Evolutionary conservation across 495 filamentous ascomycete species (phyloP), one percentile per base, ranked within the genome.

Genomic region (Daldinia bambusicola): DNA sequence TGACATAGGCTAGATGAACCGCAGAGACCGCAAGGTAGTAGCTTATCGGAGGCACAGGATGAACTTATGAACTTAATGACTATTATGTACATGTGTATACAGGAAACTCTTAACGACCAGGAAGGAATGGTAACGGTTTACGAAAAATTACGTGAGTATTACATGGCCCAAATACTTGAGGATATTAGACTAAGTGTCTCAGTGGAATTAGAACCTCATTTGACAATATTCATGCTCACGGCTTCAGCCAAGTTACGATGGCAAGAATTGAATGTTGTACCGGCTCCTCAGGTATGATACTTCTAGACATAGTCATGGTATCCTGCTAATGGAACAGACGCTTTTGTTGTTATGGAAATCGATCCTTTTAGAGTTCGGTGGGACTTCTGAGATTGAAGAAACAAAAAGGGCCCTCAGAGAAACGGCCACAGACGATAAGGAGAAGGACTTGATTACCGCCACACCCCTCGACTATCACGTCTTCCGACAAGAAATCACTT

Each of bases 401-500:
- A 87, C 91, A 52, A 98, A 98, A 77, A 81, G 83, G 61, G 88
- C 86, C 7, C 86, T 89, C 6, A 82, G 81, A 45, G 84, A 90
- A 63, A 76, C 74, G 22, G 76, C 80, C 32, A 75, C 75, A n/a
- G 80, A 84, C 36, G 83, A 82, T 50, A 82, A 85, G 50, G 76
- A 80, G 16, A 86, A 84, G 64, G 80, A 78, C 78, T 79, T 93
- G 40, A 93, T 99, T 62, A 96, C 90, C 1, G 94, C 95, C 5
- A 97, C 94, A 9, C 95, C 96, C 12, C 84, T 99, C 9, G 96
- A 99, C 74, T 99, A 99, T 75, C 95, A 98, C 76, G 84, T 93
- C 12, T 99, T 99, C 76, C 89, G 96, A 30, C 95, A 98, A 78
- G 95, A 99, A 78, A 93, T 99, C 70, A 97, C 90, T n/a, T 98